Evolutionary conservation across 2,329 filamentous ascomycete genomes (phyloP).

Genomic region (Claviceps humidiphila): DNA sequence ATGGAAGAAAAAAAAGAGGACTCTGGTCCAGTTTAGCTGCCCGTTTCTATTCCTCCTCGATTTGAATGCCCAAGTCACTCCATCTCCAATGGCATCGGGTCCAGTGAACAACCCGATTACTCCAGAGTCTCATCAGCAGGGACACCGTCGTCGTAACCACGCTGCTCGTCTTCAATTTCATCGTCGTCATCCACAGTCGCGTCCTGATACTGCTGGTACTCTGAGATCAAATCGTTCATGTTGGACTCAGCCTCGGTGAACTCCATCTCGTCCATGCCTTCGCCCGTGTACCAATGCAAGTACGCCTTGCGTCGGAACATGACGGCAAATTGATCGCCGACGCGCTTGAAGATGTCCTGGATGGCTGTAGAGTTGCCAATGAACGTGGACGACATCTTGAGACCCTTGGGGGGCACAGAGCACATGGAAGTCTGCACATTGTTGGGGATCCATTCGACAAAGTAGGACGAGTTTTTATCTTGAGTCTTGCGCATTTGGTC

Average conservation of each 20-base stretch:
- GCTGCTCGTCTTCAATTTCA: constrained; percentile 82
- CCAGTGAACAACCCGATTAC: background rate
- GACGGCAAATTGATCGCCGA: constrained; percentile 97
- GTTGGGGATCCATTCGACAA: constrained; percentile 99
- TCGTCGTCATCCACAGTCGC: constrained; percentile 93
- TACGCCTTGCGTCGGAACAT: constrained; percentile 99
- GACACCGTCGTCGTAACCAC: constrained; percentile 48
- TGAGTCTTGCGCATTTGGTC: constrained; percentile 99
- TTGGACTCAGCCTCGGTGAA: constrained; percentile 99
- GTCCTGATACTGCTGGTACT: constrained; percentile 99
- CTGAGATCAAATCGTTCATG: constrained; percentile 99
- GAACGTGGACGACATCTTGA: constrained; percentile 98
- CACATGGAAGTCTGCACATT: constrained; percentile 99
- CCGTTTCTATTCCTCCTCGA: background rate
- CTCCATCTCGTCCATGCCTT: constrained; percentile 99
- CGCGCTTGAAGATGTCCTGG: constrained; percentile 99
- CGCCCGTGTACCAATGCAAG: constrained; percentile 99
- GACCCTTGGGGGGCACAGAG: constrained; percentile 91
- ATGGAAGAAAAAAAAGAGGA: background rate
- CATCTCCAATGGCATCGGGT: background rate
- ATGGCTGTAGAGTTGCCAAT: constrained; percentile 98
- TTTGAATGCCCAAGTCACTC: background rate
- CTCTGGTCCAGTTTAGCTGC: background rate
- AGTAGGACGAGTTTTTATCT: constrained; percentile 99
- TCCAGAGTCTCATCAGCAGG: constrained; percentile 43